Conservation (phyloP, 2,329 filamentous ascomycete species). For the Pseudogymnoascus sp. region DNA sequence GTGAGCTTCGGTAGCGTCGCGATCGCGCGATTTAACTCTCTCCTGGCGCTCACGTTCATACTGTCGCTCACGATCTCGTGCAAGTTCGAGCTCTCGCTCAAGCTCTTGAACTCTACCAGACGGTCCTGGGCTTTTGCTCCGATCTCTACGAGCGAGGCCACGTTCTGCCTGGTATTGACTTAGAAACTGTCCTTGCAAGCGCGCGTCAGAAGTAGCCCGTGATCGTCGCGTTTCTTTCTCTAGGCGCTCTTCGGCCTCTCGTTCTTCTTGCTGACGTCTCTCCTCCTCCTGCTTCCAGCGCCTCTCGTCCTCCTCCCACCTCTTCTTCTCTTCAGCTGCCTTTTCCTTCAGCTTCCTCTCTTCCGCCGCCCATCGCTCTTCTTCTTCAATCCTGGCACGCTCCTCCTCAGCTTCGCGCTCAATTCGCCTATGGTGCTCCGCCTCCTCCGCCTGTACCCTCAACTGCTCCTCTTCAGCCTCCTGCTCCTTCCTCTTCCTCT, state of each 20-base stretch:
- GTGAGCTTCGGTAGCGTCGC: slow-evolving; percentile 23
- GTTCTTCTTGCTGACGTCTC: slow-evolving; percentile 61
- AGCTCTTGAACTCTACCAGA: slow-evolving; percentile 68
- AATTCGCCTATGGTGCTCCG: slow-evolving; percentile 39
- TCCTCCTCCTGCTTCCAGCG: slow-evolving; percentile 74
- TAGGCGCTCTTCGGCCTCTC: slow-evolving; percentile 59
- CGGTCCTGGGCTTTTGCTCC: slow-evolving; percentile 33
- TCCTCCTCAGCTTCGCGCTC: slow-evolving; percentile 53
- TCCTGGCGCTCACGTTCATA: slow-evolving; percentile 55
- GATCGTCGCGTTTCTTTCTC: slow-evolving; percentile 58
- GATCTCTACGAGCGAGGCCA: slow-evolving; percentile 32
- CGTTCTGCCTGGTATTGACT: slow-evolving; percentile 79
- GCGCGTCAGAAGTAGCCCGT: slow-evolving; percentile 53
- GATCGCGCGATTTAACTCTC: slow-evolving; percentile 25
- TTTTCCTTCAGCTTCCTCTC: slow-evolving; percentile 50
- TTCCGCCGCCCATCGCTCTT: slow-evolving; percentile 59
- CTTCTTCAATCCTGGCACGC: slow-evolving; percentile 52
- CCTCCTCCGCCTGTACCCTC: slow-evolving; percentile 45
- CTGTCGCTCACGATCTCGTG: slow-evolving; percentile 57
- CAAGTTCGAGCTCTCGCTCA: slow-evolving; percentile 62
- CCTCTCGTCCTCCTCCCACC: slow-evolving; percentile 69
- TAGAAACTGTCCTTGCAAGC: slow-evolving; percentile 73
- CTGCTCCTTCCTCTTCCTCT: slow-evolving; percentile 53
- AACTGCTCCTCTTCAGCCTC: slow-evolving; percentile 53
- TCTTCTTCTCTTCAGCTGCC: slow-evolving; percentile 59